Evolutionary conservation across 768 basidiomycete species (phyloP).

Genomic region (Suillus sp.): DNA sequence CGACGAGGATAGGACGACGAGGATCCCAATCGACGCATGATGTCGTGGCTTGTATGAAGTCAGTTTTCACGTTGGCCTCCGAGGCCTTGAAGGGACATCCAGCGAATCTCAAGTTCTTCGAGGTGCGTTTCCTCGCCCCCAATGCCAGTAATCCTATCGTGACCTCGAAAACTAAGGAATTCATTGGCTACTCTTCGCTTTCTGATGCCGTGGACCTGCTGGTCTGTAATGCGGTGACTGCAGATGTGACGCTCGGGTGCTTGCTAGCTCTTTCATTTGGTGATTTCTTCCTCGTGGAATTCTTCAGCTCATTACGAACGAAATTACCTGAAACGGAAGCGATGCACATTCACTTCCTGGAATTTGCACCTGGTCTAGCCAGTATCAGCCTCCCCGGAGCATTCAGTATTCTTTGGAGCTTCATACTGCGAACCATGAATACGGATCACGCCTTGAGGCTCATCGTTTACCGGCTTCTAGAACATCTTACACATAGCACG

Average conservation of each 20-base stretch:
- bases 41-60: constrained; percentile 54
- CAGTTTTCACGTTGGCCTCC: constrained; percentile 65
- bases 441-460: constrained; percentile 49
- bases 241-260: constrained; percentile 63
- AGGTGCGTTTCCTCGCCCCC: constrained; percentile 45
- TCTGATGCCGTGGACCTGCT: constrained; percentile 59
- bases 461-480: constrained; percentile 60
- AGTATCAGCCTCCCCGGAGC: constrained; percentile 62
- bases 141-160: constrained; percentile 40
- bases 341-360: constrained; percentile 43
- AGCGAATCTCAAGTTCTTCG: constrained; percentile 64
- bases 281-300: constrained; percentile 57
- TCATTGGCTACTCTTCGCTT: constrained; percentile 68
- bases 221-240: constrained; percentile 45
- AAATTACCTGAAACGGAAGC: constrained; percentile 42
- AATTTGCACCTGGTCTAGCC: constrained; percentile 42
- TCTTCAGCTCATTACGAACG: constrained; percentile 52
- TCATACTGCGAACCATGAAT: constrained; percentile 39
- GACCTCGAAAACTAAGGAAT: constrained; percentile 20
- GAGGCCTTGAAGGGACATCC: constrained; percentile 61
- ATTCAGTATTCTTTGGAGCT: constrained; percentile 59
- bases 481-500: constrained; percentile 56
- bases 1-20: constrained; percentile 33
- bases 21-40: constrained; percentile 39
- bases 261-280: constrained; percentile 67